Base-by-base conservation (phyloP, 805 yeast genomes). In the Alloascoidea hylecoeti region DNA sequence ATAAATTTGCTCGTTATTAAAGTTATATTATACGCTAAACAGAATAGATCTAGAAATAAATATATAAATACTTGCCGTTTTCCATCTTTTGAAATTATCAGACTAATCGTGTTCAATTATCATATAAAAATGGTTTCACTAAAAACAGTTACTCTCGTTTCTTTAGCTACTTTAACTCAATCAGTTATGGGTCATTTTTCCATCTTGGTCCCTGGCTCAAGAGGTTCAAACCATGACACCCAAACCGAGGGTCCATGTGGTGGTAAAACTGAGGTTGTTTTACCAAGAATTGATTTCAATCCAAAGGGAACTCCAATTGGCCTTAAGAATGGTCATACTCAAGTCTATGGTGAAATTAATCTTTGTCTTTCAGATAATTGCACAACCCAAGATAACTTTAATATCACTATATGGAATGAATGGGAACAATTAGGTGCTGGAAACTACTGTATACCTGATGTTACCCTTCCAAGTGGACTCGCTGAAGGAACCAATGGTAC, bases 211-310 rank as follows among this genome's bases (percentile, higher is more conserved):
- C 54, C 54, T 35, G 39, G 43, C 3, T 37, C 46, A 18, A 42
- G 55, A 16, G 53, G 53, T 3, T 27, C 42, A 13, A 41, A 46
- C 35, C 51, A 50, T 38, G 39, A 37, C 13, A 51, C 53, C 15
- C 55, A 46, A 41, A 36, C 43, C 15, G 34, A 39, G 37, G 42
- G 43, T 5, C 51, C 52, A 17, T 49, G 54, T 33, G 54, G 55
- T 15, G 44, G 44, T 15, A 33, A 38, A 35, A 17, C 16, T 32
- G 44, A 39, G 30, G 38, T 45, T 9, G 43, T 49, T 4, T 28
- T 27, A 16, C 38, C 38, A 14, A 18, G 38, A 28, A 17, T 35
- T 15, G 9, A 17, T 13, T 28, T 49, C 36, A 39, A 46, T 42
- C 45, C 52, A 33, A 37, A 33, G 23, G 50, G 52, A 3, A 32